phyloP scores from a whole-genome alignment of 2,329 filamentous ascomycete species.

The Fusarium succisae region DNA sequence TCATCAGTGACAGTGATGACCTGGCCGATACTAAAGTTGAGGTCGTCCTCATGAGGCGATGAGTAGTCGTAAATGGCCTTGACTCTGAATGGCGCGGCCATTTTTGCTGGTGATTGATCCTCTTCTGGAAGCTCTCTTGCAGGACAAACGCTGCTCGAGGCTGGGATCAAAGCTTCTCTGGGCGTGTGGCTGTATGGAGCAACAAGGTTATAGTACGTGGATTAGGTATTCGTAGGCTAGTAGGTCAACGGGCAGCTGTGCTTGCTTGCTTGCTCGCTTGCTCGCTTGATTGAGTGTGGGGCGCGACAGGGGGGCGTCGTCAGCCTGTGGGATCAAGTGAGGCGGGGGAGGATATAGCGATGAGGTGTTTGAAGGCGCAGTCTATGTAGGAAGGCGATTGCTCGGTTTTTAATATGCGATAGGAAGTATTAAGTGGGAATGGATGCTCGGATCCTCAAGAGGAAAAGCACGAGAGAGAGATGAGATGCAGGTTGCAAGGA shows the following conservation, averaged over 20 bases:
- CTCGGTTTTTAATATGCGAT: conserved; percentile 5
- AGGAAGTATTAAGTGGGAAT: conserved; percentile 14
- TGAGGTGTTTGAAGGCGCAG: conserved; percentile 15
- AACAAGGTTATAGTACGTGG: conserved; percentile 29
- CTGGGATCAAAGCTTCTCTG: conserved; percentile 40
- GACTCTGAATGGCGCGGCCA: conserved; percentile 88
- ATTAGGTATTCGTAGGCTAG: conserved; percentile 18
- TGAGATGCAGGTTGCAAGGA: conserved; percentile 39
- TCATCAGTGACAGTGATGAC: conserved; percentile 93
- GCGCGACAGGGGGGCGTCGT: conserved; percentile 45
- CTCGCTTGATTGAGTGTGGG: conserved; percentile 43
- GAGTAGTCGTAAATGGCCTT: conserved; percentile 95
- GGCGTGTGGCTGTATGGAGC: conserved; percentile 39
- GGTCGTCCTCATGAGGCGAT: conserved; percentile 93
- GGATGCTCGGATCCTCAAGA: conserved; percentile 14
- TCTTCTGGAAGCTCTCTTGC: conserved; percentile 40
- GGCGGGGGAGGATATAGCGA: conserved; percentile 33
- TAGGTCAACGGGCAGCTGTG: conserved; percentile 34
- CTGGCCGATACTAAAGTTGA: conserved; percentile 85
- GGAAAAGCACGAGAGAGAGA: conserved; percentile 30
- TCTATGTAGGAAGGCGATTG: conserved; percentile 38
- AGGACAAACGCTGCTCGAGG: conserved; percentile 44
- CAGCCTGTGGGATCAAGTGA: conserved; percentile 42
- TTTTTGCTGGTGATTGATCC: conserved; percentile 55
- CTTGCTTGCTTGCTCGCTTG: neutral